A percentile compares a stretch with the other conserved stretches of the same genome.
These are phyloP conservation scores for Ustilago bromivora DNA, from an alignment of 1,284 basidiomycete species.

Conservation along the genomic window DNA sequence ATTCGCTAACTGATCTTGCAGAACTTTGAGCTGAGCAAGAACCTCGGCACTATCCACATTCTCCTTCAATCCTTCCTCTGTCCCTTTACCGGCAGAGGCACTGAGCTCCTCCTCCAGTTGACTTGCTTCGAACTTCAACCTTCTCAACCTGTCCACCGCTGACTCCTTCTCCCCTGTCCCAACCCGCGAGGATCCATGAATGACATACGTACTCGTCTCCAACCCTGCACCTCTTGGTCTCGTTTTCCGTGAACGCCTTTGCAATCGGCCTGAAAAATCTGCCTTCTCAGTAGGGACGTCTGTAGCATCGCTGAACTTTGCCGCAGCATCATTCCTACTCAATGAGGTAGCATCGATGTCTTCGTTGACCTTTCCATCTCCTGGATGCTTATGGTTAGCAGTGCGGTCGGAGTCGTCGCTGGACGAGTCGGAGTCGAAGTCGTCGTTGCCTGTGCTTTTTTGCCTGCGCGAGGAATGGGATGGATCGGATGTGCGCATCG, in stretches of 20 bases:
- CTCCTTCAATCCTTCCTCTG: not conserved
- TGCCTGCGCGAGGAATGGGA: constrained; percentile 18
- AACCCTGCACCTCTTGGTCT: constrained; percentile 41
- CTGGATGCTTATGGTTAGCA: constrained; percentile 33
- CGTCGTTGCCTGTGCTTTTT: constrained; percentile 1
- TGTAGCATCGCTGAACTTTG: constrained; percentile 35
- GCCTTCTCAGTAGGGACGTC: constrained; percentile 12
- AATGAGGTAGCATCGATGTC: constrained; percentile 39
- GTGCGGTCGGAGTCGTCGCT: constrained; percentile 31
- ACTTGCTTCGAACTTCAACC: constrained; percentile 49
- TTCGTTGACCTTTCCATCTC: constrained; percentile 18
- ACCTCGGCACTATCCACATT: constrained; percentile 26
- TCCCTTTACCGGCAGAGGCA: not conserved
- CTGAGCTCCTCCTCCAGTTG: constrained; percentile 45
- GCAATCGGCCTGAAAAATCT: constrained; percentile 41
- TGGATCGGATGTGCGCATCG: constrained; percentile 11
- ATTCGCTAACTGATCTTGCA: constrained; percentile 35
- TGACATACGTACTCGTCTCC: constrained; percentile 38
- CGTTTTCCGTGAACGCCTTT: constrained; percentile 7
- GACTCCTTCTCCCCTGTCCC: constrained; percentile 17
- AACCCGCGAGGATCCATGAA: constrained; percentile 1
- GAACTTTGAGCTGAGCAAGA: constrained; percentile 33
- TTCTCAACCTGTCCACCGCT: constrained; percentile 35
- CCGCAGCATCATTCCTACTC: constrained; percentile 24
- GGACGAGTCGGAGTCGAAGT: constrained; percentile 18